Conservation (phyloP, 169 alveolate species). For the Eimeria sp. region DNA sequence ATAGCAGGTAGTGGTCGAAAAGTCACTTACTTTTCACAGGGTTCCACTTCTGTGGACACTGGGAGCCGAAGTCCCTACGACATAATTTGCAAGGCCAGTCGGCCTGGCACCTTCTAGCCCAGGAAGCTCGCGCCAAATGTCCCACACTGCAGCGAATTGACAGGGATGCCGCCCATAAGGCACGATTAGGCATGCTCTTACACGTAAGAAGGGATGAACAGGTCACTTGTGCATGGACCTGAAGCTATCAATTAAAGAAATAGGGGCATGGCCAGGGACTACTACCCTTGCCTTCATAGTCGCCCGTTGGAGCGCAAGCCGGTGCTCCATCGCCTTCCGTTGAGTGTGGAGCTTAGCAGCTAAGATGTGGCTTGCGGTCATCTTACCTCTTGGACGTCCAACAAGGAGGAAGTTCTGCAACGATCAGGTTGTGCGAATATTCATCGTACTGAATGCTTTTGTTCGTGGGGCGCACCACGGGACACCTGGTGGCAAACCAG, state of each 20-base stretch:
- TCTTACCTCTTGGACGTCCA: conserved; percentile 38
- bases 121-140: conserved; percentile 19
- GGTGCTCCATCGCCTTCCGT: conserved; percentile 37
- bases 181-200: conserved; percentile 12
- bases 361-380: neutral
- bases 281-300: conserved; percentile 57
- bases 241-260: neutral
- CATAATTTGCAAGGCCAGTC: conserved; percentile 75
- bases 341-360: neutral
- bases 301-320: conserved; percentile 41
- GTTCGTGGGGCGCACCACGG: conserved; percentile 12
- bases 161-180: neutral
- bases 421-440: neutral
- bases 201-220: conserved; percentile 73
- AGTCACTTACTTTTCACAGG: conserved; percentile 27
- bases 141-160: conserved; percentile 10
- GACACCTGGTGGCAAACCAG: conserved; percentile 31
- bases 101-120: conserved; percentile 70
- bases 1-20: neutral
- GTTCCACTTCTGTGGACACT: conserved; percentile 58
- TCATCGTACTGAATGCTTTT: neutral
- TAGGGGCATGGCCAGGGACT: neutral
- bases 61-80: conserved; percentile 40
- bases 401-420: conserved; percentile 43
- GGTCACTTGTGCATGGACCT: conserved; percentile 58